Percentiles rank a stretch among this genome's conserved stretches.
Evolutionary conservation across 768 basidiomycete species (phyloP).

Genomic region (Pilatotrama ljubarskyi): DNA sequence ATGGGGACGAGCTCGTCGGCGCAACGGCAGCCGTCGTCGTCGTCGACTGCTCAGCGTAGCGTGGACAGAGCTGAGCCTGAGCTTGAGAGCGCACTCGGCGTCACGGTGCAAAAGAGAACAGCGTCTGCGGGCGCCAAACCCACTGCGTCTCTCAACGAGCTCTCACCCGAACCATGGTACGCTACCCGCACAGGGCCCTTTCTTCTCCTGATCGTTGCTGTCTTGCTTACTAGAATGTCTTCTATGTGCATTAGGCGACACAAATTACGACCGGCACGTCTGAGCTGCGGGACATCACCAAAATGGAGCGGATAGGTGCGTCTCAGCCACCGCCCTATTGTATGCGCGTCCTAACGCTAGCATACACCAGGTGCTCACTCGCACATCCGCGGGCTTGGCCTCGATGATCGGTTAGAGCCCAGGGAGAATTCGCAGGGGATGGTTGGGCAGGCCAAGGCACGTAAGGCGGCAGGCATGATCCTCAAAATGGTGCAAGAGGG

Average conservation of each 20-base stretch:
- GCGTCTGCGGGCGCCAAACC: constrained; percentile 37
- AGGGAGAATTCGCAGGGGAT: constrained; percentile 89
- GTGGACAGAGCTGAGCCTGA: constrained; percentile 12
- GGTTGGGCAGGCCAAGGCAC: constrained; percentile 95
- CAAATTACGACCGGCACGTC: constrained; percentile 78
- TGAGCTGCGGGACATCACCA: constrained; percentile 83
- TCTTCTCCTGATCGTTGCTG: not conserved
- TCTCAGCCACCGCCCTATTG: not conserved
- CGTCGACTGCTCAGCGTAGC: constrained; percentile 13
- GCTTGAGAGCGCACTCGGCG: not conserved
- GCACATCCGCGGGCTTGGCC: constrained; percentile 93
- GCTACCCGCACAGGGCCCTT: constrained; percentile 1
- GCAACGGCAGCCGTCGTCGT: constrained; percentile 17
- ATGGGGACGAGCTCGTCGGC: constrained; percentile 31
- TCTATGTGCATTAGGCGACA: constrained; percentile 45
- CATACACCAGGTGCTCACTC: constrained; percentile 72
- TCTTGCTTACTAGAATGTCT: not conserved
- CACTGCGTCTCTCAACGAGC: constrained; percentile 31
- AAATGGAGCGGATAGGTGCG: constrained; percentile 89
- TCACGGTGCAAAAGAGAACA: constrained; percentile 17
- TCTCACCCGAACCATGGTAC: constrained; percentile 30
- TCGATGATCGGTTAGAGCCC: constrained; percentile 91
- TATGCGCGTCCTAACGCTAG: not conserved
- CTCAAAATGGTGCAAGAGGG: constrained; percentile 98
- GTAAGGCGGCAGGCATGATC: constrained; percentile 97